Base-by-base conservation (phyloP, 768 basidiomycete species). In the Naganishia randhawae region DNA sequence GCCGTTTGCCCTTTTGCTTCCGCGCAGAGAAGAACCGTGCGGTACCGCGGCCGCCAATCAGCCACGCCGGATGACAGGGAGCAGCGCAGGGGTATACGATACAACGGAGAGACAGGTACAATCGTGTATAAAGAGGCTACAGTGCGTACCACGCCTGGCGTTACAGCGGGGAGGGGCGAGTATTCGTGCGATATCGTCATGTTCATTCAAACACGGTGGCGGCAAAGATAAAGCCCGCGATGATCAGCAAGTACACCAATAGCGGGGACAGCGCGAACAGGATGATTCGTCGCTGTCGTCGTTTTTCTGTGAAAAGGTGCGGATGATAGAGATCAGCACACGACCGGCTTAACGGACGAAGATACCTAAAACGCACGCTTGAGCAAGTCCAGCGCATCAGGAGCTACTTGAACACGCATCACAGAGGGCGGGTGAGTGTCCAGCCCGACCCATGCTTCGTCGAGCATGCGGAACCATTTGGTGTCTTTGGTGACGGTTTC, bases 401-500 rank as follows among this genome's bases (percentile, higher is more conserved):
- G 22, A 16, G 33, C 19, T 10, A 61, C 57, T 39, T 61, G 57
- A 3, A 42, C 57, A 17, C 57, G n/a, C 57, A 61, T 61, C 14
- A 61, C 57, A 25, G 33, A 25, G 14, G 57, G 57, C n/a, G 57
- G 57, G 25, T 61, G 57, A 9, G 57, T 19, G n/a, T 61, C 37
- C 22, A 61, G 14, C 11, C 57, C 37, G 27, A 19, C 57, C 57
- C 57, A 61, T 4, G 57, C 57, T 61, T 61, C 57, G 41, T 61
- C 57, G 16, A 61, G 57, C 57, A 61, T 61, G 10, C 57, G 35
- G 37, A 61, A 61, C 57, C 57, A 61, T 25, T 61, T 61, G 25
- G 57, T 61, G 19, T 61, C 57, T 39, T 61, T 61, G 13, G 57
- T 61, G n/a, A 61, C 57, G n/a, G 57, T 39, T 14, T 61, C 57